Evolutionary conservation across 2,329 filamentous ascomycete genomes (phyloP).

Genomic region (Dactylonectria macrodidyma): DNA sequence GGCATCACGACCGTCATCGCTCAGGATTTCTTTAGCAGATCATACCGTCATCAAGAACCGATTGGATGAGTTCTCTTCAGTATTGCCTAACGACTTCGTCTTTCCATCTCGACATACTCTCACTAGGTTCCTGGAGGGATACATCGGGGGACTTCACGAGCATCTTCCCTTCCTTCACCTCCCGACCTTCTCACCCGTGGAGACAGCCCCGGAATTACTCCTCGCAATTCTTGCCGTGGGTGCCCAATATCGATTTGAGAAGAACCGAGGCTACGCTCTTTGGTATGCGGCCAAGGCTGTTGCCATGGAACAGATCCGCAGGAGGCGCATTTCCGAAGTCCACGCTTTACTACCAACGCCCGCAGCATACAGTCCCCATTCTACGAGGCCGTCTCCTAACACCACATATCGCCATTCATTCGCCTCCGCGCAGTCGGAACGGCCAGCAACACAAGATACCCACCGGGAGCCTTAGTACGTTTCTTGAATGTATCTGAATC

Average conservation of each 20-base stretch:
- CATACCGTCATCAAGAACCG: constrained; percentile 70
- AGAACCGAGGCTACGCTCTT: constrained; percentile 69
- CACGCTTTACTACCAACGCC: constrained; percentile 70
- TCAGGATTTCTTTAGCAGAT: constrained; percentile 69
- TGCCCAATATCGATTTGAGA: constrained; percentile 76
- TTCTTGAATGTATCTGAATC: not conserved
- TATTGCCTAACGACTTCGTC: constrained; percentile 74
- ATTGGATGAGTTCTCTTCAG: constrained; percentile 73
- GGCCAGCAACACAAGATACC: constrained; percentile 70
- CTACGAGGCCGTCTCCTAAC: constrained; percentile 71
- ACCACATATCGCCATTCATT: constrained; percentile 72
- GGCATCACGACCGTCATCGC: constrained; percentile 49
- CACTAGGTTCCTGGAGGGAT: constrained; percentile 78
- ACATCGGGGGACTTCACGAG: constrained; percentile 76
- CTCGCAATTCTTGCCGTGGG: constrained; percentile 78
- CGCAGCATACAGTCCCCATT: constrained; percentile 72
- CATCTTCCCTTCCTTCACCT: constrained; percentile 75
- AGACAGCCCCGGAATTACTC: constrained; percentile 78
- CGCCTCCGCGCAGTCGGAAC: constrained; percentile 70
- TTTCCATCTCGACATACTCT: constrained; percentile 79
- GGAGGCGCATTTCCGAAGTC: constrained; percentile 70
- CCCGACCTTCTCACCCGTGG: constrained; percentile 74
- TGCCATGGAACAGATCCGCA: constrained; percentile 70
- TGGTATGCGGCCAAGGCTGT: constrained; percentile 75
- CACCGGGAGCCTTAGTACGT: constrained; percentile 73